A percentile compares a stretch with the other conserved stretches of the same genome.
These are phyloP conservation scores for Mycena pura DNA, from an alignment of 768 basidiomycete species.

Conservation along the genomic window DNA sequence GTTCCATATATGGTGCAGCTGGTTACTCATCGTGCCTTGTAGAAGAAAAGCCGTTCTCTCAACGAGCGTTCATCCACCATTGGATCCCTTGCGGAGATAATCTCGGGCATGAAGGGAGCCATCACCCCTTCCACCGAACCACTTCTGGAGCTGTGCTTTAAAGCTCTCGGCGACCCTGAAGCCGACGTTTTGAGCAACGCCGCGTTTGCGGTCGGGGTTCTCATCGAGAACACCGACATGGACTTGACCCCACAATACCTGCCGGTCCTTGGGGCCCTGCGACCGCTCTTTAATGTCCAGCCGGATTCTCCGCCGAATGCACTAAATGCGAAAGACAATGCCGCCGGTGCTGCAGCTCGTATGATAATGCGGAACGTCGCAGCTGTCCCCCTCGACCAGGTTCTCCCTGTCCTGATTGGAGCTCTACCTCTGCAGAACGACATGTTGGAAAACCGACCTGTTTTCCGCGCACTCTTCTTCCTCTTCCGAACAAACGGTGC, in stretches of 20 bases:
- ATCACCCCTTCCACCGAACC: conserved; percentile 85
- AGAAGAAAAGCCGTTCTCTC: conserved; percentile 87
- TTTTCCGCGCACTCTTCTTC: conserved; percentile 89
- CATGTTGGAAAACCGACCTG: conserved; percentile 85
- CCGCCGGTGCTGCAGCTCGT: conserved; percentile 91
- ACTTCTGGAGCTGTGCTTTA: conserved; percentile 84
- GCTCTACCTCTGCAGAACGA: conserved; percentile 90
- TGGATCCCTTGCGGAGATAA: conserved; percentile 94
- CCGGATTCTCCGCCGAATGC: conserved; percentile 67
- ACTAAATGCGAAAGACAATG: conserved; percentile 94
- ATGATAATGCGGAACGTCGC: conserved; percentile 80
- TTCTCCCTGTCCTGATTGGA: conserved; percentile 82
- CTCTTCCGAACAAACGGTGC: conserved; percentile 82
- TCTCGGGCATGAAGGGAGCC: conserved; percentile 86
- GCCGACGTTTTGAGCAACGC: conserved; percentile 97
- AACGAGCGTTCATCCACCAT: conserved; percentile 94
- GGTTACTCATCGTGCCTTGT: conserved; percentile 4
- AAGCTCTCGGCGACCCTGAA: conserved; percentile 82
- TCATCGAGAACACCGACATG: conserved; percentile 83
- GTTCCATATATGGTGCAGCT: neutral
- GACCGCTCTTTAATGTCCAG: conserved; percentile 77
- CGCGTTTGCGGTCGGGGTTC: conserved; percentile 90
- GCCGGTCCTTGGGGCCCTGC: conserved; percentile 77
- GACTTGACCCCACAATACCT: conserved; percentile 87
- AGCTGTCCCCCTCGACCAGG: conserved; percentile 89